phyloP scores from a whole-genome alignment of 2,329 filamentous ascomycete genomes.

The Arthrobotrys musiformis region DNA sequence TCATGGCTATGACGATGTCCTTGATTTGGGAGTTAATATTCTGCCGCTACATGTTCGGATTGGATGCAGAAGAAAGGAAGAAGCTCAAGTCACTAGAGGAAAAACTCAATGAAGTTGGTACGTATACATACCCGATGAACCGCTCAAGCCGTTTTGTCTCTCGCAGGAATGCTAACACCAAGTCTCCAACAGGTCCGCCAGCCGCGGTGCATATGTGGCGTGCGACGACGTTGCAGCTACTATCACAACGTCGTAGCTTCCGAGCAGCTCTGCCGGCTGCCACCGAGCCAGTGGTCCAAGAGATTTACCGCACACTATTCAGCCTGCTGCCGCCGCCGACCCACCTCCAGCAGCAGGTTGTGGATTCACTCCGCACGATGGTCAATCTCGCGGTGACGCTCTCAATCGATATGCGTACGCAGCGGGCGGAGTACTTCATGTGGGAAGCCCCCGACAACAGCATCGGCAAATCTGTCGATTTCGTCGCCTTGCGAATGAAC shows the following conservation, averaged over 20 bases:
- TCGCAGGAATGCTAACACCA: constrained; percentile 55
- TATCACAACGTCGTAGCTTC: constrained; percentile 83
- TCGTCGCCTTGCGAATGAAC: constrained; percentile 92
- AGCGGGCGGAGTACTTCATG: constrained; percentile 98
- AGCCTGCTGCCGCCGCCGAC: constrained; percentile 86
- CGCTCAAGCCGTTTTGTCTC: not conserved
- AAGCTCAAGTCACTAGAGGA: constrained; percentile 97
- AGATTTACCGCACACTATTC: constrained; percentile 84
- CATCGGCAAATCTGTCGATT: constrained; percentile 90
- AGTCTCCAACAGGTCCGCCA: constrained; percentile 68
- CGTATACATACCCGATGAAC: constrained; percentile 59
- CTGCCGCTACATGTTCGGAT: constrained; percentile 95
- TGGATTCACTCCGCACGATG: constrained; percentile 85
- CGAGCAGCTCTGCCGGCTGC: constrained; percentile 84
- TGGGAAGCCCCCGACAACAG: constrained; percentile 89
- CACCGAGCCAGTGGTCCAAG: constrained; percentile 93
- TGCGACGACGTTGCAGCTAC: constrained; percentile 88
- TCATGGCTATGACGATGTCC: constrained; percentile 98
- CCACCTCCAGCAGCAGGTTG: constrained; percentile 81
- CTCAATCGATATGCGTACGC: constrained; percentile 95
- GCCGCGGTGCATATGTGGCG: constrained; percentile 97
- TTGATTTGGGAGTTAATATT: constrained; percentile 99
- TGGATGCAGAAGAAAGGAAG: constrained; percentile 97
- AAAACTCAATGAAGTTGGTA: constrained; percentile 81
- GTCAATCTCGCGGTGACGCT: constrained; percentile 88